A percentile compares a stretch with the other conserved stretches of the same genome.
phyloP scores from a whole-genome alignment of 1,139 yeast genomes.

The Suhomyces taliae region DNA sequence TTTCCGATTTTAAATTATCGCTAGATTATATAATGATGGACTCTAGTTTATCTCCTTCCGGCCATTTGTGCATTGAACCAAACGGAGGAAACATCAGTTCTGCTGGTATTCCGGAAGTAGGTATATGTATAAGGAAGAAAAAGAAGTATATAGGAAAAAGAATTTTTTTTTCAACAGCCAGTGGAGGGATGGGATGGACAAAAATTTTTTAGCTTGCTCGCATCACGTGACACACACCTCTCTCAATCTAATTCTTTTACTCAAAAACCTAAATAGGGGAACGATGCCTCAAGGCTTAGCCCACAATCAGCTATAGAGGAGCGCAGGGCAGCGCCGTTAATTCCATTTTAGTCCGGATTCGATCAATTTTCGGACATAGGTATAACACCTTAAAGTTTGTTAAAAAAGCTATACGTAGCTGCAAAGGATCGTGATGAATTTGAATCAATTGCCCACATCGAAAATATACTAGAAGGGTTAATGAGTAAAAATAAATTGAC shows the following conservation, averaged over 20 bases:
- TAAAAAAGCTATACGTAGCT: not conserved
- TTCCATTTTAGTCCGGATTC: not conserved
- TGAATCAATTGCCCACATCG: not conserved
- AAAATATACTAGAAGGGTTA: no score
- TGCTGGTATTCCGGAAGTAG: slow-evolving; percentile 55
- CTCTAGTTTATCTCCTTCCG: slow-evolving; percentile 41
- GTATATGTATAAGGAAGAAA: slow-evolving; percentile 30
- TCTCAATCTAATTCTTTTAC: no score
- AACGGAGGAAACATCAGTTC: slow-evolving; percentile 40
- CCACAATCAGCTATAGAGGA: not conserved
- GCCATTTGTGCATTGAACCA: slow-evolving; percentile 53
- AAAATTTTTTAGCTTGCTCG: not conserved
- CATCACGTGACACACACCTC: not conserved
- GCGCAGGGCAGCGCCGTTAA: not conserved
- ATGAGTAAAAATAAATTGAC: no score
- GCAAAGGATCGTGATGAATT: not conserved
- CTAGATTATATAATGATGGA: slow-evolving; percentile 42
- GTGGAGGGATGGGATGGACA: not conserved
- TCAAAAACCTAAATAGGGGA: no score
- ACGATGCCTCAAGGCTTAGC: not conserved
- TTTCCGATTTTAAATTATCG: slow-evolving; percentile 8
- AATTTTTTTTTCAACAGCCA: not conserved
- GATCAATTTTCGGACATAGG: not conserved
- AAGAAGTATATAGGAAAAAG: slow-evolving; percentile 6
- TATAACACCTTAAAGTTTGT: not conserved